A percentile compares a stretch with the other conserved stretches of the same genome.
These are phyloP conservation scores for Globisporangium okanoganense DNA, from an alignment of 352 stramenopile species.

Conservation along the genomic window DNA sequence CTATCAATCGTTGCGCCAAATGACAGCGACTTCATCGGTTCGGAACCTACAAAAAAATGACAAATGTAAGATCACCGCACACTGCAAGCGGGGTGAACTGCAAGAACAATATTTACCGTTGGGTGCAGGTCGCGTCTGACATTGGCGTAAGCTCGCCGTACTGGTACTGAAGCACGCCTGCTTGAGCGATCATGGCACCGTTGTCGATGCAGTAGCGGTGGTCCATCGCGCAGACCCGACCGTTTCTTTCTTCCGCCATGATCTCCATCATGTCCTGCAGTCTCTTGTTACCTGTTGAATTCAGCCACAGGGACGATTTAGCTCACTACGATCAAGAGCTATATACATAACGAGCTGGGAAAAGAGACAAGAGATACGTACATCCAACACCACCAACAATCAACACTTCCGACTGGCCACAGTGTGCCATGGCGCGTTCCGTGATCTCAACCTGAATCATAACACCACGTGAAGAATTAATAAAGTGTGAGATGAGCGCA, in stretches of 20 bases:
- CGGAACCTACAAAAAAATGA: conserved; percentile 74
- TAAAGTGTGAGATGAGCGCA: not conserved
- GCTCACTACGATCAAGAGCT: not conserved
- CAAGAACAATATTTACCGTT: conserved; percentile 59
- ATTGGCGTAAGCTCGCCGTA: conserved; percentile 90
- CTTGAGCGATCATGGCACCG: conserved; percentile 99
- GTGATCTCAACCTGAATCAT: conserved; percentile 95
- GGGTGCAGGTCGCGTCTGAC: conserved; percentile 92
- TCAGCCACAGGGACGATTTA: not conserved
- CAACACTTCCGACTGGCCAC: conserved; percentile 94
- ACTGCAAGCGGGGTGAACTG: not conserved
- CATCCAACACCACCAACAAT: conserved; percentile 99
- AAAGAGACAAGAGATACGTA: conserved; percentile 76
- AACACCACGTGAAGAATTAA: not conserved
- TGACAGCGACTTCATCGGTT: conserved; percentile 97
- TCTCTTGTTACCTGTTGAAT: conserved; percentile 59
- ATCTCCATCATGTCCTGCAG: conserved; percentile 97
- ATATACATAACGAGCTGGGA: not conserved
- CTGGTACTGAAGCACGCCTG: conserved; percentile 96
- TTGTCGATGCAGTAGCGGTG: conserved; percentile 99
- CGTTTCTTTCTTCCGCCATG: conserved; percentile 96
- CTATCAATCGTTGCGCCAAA: conserved; percentile 90
- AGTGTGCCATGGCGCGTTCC: conserved; percentile 99
- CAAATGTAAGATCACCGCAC: not conserved
- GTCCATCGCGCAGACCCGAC: conserved; percentile 97